Evolutionary conservation across 768 basidiomycete genomes (phyloP).

Genomic region (Suillus weaverae): DNA sequence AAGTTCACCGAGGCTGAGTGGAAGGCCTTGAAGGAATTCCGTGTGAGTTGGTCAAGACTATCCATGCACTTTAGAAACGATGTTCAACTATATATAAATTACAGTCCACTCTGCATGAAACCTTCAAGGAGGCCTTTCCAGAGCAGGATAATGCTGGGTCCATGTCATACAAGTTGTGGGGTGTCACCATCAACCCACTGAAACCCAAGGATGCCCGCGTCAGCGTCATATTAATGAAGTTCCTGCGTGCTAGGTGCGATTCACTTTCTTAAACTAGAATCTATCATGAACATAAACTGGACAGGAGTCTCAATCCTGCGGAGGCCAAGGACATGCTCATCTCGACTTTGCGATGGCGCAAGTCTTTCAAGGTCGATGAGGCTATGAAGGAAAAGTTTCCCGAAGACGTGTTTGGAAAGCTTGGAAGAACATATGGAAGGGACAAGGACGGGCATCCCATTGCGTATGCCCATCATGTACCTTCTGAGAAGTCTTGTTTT

Average conservation of each 20-base stretch:
- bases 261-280: neutral
- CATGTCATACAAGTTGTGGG: slow-evolving; percentile 64
- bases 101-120: slow-evolving; percentile 45
- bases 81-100: slow-evolving; percentile 11
- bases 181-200: slow-evolving; percentile 62
- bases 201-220: slow-evolving; percentile 58
- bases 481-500: neutral
- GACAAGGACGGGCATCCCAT: slow-evolving; percentile 74
- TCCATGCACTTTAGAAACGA: neutral
- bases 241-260: slow-evolving; percentile 70
- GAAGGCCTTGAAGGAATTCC: slow-evolving; percentile 64
- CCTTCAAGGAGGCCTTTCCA: slow-evolving; percentile 59
- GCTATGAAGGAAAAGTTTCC: slow-evolving; percentile 63
- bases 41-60: slow-evolving; percentile 43
- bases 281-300: neutral
- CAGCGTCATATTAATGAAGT: slow-evolving; percentile 80
- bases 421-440: slow-evolving; percentile 65
- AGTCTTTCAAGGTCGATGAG: slow-evolving; percentile 61
- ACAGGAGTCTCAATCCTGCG: slow-evolving; percentile 50
- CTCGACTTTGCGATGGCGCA: slow-evolving; percentile 69
- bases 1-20: slow-evolving; percentile 74
- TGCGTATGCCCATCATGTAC: slow-evolving; percentile 45
- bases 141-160: slow-evolving; percentile 53
- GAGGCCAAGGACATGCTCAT: slow-evolving; percentile 68
- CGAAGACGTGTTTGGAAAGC: slow-evolving; percentile 57